A percentile compares a stretch with the other conserved stretches of the same genome.
phyloP scores from a whole-genome alignment of 2,329 filamentous ascomycete species.

The Clonostachys rhizophaga region DNA sequence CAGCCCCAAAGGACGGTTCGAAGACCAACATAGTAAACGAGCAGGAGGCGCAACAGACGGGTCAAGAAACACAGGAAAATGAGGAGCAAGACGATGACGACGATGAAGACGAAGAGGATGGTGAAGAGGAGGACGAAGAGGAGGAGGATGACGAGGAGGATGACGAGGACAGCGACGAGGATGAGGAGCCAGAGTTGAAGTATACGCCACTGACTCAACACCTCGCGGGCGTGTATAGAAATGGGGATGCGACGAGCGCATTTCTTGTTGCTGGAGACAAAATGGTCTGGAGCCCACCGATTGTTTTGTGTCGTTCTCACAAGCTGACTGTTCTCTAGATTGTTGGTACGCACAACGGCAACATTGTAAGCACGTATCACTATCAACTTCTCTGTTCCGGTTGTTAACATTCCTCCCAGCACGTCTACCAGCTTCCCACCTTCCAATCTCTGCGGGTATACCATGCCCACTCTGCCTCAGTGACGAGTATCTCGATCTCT shows the following conservation, averaged over 20 bases:
- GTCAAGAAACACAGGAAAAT: constrained; percentile 4
- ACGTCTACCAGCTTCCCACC: constrained; percentile 78
- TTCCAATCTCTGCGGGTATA: constrained; percentile 82
- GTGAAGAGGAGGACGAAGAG: constrained; percentile 37
- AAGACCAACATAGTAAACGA: background rate
- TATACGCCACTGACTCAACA: constrained; percentile 83
- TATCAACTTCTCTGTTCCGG: background rate
- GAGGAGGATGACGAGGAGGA: constrained; percentile 56
- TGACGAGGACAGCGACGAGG: constrained; percentile 76
- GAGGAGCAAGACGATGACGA: constrained; percentile 15
- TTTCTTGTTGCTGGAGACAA: constrained; percentile 93
- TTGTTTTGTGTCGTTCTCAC: background rate
- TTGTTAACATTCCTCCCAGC: constrained; percentile 44
- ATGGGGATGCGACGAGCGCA: constrained; percentile 89
- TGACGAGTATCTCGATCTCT: constrained; percentile 86
- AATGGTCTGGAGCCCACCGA: constrained; percentile 59
- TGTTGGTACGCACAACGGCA: constrained; percentile 92
- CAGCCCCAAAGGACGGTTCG: too few species aligned
- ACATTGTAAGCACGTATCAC: constrained; percentile 64
- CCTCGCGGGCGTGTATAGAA: constrained; percentile 78
- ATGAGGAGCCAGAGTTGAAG: constrained; percentile 92
- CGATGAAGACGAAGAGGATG: constrained; percentile 29
- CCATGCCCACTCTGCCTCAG: constrained; percentile 86
- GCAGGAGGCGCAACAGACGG: background rate
- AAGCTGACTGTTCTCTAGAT: constrained; percentile 52